These are phyloP conservation scores for carrot (Daucus carota) DNA, from an alignment of 129 eudicot genomes.

Conservation along the genomic window DH1_v3.0 NC_030382.2:45362501-45363000, in stretches of 20 bases:
- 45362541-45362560: not conserved
- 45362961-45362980: constrained; percentile 14
- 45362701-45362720: not conserved
- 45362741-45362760: too few relatives aligned
- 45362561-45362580: not conserved
- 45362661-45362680: not conserved
- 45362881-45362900: not conserved
- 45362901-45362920: constrained; percentile 1
- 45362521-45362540: not conserved
- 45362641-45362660: not conserved
- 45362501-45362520: not conserved
- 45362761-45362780: not conserved
- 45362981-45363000: constrained; percentile 71
- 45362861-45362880: not conserved
- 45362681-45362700: not conserved
- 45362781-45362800: not conserved
- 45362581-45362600: not conserved
- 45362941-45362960: not conserved
- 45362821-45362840: not conserved
- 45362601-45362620: not conserved
- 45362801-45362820: not conserved
- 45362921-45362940: not conserved
- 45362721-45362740: too few relatives aligned
- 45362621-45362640: too few relatives aligned
- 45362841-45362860: too few relatives aligned